These are phyloP conservation scores for Clavaria fumosa DNA, from an alignment of 768 basidiomycete genomes.

Conservation along the genomic window DNA sequence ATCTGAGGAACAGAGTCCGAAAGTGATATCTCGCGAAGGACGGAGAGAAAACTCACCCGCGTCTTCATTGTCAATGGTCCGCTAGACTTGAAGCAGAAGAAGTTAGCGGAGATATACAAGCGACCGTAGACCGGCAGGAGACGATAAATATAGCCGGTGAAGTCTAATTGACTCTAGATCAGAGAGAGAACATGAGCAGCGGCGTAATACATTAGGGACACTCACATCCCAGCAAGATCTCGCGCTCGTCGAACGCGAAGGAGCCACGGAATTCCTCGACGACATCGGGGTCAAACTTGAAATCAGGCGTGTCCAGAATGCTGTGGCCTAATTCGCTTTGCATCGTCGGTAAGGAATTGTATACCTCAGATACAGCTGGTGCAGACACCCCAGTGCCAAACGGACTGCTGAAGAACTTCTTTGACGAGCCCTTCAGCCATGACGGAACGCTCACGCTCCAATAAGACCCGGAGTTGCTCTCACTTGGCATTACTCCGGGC, in stretches of 20 bases:
- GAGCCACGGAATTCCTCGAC: slow-evolving; percentile 61
- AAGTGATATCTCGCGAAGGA: slow-evolving; percentile 1
- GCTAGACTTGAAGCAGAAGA: slow-evolving; percentile 89
- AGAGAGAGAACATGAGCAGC: slow-evolving; percentile 4
- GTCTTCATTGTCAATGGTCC: slow-evolving; percentile 69
- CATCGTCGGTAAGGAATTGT: slow-evolving; percentile 31
- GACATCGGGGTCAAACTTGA: slow-evolving; percentile 42
- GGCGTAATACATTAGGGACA: not conserved
- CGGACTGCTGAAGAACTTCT: slow-evolving; percentile 17
- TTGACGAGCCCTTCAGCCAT: slow-evolving; percentile 45
- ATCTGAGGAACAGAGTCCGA: slow-evolving; percentile 38
- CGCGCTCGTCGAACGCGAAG: slow-evolving; percentile 85
- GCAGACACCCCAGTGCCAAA: slow-evolving; percentile 14
- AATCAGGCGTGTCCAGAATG: slow-evolving; percentile 61
- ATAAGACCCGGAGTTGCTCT: too few species aligned
- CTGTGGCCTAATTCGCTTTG: slow-evolving; percentile 58
- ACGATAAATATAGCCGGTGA: slow-evolving; percentile 81
- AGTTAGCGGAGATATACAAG: slow-evolving; percentile 82
- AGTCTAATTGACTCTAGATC: slow-evolving; percentile 36
- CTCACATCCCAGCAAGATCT: slow-evolving; percentile 78
- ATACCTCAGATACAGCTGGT: slow-evolving; percentile 41
- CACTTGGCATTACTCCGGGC: too few species aligned
- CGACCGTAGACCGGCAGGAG: slow-evolving; percentile 81
- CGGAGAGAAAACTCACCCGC: slow-evolving; percentile 36
- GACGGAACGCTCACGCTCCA: slow-evolving; percentile 61